These are phyloP conservation scores for Barbatosphaeria neglecta DNA, from an alignment of 495 filamentous ascomycete species.

Conservation along the genomic window DNA sequence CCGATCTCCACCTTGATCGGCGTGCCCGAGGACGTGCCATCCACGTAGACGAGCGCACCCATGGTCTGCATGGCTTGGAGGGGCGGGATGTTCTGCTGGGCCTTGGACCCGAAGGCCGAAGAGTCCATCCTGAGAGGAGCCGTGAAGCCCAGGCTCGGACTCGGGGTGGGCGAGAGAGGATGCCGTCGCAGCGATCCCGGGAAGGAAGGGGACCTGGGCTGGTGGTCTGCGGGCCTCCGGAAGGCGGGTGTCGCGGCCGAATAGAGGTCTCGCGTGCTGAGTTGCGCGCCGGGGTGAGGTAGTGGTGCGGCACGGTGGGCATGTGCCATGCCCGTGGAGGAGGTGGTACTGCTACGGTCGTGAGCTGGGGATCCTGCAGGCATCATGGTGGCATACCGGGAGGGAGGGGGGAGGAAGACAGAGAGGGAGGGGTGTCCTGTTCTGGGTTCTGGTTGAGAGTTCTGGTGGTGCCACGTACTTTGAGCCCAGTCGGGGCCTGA, in stretches of 20 bases:
- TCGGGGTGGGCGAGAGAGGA: slow-evolving; percentile 39
- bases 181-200: slow-evolving; percentile 33
- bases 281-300: slow-evolving; percentile 33
- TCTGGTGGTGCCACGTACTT: slow-evolving; percentile 32
- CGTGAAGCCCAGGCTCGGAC: slow-evolving; percentile 25
- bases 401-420: too few species aligned
- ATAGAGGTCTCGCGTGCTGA: slow-evolving; percentile 40
- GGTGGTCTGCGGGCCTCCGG: slow-evolving; percentile 34
- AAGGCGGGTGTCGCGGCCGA: slow-evolving; percentile 33
- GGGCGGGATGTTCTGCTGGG: slow-evolving; percentile 42
- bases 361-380: slow-evolving; percentile 21
- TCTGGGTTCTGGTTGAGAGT: too few species aligned
- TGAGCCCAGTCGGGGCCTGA: slow-evolving; percentile 38
- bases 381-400: neutral
- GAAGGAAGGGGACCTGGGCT: slow-evolving; percentile 36
- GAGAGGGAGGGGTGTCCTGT: slow-evolving; percentile 5
- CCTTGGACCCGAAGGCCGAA: slow-evolving; percentile 23
- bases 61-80: slow-evolving; percentile 46
- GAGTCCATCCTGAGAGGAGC: slow-evolving; percentile 37
- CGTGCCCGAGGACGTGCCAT: slow-evolving; percentile 30
- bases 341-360: slow-evolving; percentile 30
- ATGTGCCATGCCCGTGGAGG: slow-evolving; percentile 44
- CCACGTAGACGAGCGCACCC: slow-evolving; percentile 46
- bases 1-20: slow-evolving; percentile 63
- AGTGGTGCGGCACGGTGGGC: slow-evolving; percentile 37